These are phyloP conservation scores for Megacollybia marginata DNA, from an alignment of 768 basidiomycete genomes.

Conservation along the genomic window DNA sequence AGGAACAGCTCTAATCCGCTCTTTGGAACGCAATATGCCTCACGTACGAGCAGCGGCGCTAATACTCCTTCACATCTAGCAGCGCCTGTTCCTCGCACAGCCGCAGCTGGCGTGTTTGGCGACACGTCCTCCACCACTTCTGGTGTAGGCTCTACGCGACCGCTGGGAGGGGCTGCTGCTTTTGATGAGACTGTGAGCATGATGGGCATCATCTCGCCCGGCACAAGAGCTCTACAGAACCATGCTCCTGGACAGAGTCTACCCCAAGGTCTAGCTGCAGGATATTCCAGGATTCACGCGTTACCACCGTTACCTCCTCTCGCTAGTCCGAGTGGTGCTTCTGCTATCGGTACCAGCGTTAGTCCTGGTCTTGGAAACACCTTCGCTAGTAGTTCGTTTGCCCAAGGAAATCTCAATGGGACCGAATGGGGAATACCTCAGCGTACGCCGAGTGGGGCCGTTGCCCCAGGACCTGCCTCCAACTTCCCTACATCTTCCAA, in stretches of 20 bases:
- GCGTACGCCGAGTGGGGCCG: conserved; percentile 8
- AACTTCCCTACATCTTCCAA: no score
- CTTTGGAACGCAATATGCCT: neutral
- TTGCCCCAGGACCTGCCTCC: conserved; percentile 1
- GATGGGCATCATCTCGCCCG: conserved; percentile 46
- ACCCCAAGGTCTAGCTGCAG: conserved; percentile 88
- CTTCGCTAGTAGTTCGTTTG: no score
- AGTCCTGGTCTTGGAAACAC: no score
- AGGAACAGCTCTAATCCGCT: neutral
- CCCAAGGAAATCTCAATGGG: neutral
- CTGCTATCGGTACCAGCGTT: no score
- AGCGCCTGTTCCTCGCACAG: no score
- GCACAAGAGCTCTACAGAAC: conserved; percentile 71
- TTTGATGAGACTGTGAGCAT: no score
- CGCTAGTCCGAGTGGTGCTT: no score
- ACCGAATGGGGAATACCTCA: conserved; percentile 1
- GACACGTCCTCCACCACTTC: no score
- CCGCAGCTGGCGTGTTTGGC: no score
- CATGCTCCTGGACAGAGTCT: conserved; percentile 89
- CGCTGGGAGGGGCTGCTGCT: no score
- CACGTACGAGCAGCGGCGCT: neutral
- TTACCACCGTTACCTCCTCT: conserved; percentile 32
- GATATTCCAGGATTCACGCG: conserved; percentile 85
- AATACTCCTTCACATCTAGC: neutral
- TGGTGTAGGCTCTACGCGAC: no score